A percentile compares a stretch with the other conserved stretches of the same genome.
Evolutionary conservation across 345 rosid species (phyloP).

Genomic region (Lepidium aucheri): DNA sequence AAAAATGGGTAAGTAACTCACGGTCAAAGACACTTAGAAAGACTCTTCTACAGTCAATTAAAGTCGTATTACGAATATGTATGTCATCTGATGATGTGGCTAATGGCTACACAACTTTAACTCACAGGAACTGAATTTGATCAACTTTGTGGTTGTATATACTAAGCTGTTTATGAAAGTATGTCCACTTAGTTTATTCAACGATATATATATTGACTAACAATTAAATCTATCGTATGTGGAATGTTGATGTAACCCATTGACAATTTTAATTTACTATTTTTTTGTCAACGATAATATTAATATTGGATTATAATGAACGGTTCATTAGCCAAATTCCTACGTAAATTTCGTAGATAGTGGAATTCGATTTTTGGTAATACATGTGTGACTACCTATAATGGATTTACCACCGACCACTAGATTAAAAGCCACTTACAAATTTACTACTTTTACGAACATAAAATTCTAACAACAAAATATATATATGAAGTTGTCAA

Average conservation of each 20-base stretch:
- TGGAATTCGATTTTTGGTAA: no score
- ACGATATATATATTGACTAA: neutral
- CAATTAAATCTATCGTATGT: neutral
- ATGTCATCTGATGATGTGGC: neutral
- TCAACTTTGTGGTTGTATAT: neutral
- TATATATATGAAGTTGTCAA: no score
- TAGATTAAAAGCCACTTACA: no score
- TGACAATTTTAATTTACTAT: neutral
- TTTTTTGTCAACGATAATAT: no score
- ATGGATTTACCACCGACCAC: no score
- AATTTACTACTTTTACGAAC: no score
- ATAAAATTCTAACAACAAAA: no score
- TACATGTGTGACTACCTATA: no score
- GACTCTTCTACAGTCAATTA: slow-evolving; percentile 23
- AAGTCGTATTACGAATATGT: neutral
- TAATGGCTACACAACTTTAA: neutral
- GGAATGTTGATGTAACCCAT: neutral
- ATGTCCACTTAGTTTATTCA: neutral
- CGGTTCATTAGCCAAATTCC: no score
- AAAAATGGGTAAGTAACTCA: slow-evolving; percentile 10
- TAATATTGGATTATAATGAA: no score
- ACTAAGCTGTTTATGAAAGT: neutral
- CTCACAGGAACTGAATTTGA: neutral
- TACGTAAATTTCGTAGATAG: no score
- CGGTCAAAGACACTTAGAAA: slow-evolving; percentile 21